These are phyloP conservation scores for Brasilioporus rufonigricans DNA, from an alignment of 768 basidiomycete species.

Conservation along the genomic window DNA sequence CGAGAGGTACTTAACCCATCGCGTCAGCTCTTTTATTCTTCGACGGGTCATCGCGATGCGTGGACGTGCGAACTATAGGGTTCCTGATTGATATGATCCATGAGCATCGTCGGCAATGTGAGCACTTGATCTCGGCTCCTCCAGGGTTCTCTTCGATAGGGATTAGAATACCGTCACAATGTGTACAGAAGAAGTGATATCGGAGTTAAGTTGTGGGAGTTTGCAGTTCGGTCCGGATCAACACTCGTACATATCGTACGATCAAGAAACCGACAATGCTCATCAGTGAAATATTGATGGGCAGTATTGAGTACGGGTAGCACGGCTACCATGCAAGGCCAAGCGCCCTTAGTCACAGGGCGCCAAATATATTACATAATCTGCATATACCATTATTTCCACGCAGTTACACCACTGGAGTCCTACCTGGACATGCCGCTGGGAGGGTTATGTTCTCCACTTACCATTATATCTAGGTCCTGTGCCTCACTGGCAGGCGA, in stretches of 20 bases:
- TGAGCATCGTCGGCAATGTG: not conserved
- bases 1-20: not conserved
- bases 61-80: not conserved
- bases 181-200: not conserved
- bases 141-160: not conserved
- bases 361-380: too few relatives aligned
- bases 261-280: not conserved
- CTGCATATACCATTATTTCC: too few relatives aligned
- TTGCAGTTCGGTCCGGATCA: not conserved
- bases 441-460: too few relatives aligned
- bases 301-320: too few relatives aligned
- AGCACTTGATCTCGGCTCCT: not conserved
- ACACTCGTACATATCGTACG: not conserved
- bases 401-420: too few relatives aligned
- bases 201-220: not conserved
- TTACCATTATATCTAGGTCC: too few relatives aligned
- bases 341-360: too few relatives aligned
- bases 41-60: not conserved
- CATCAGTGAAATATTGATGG: too few relatives aligned
- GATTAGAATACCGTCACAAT: not conserved
- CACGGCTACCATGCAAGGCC: too few relatives aligned
- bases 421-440: too few relatives aligned
- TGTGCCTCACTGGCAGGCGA: not conserved
- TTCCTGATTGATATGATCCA: not conserved
- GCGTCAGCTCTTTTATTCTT: not conserved